Base-by-base conservation (phyloP, 1,284 basidiomycete species). In the Hemileia vastatrix region DNA sequence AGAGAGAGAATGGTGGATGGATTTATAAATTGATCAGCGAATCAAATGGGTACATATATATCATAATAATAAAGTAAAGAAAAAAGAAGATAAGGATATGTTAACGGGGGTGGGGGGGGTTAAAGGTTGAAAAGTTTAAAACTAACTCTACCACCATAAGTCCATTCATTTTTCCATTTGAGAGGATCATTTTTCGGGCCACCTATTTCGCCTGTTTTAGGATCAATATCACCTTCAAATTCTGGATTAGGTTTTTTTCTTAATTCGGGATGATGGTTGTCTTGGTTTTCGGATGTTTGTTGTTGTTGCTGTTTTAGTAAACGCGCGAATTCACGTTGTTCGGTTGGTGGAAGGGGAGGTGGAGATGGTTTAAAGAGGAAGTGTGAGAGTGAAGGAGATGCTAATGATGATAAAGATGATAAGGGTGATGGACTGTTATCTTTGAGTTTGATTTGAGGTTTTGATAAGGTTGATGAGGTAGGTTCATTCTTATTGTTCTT, bases 141-240 rank as follows among this genome's bases (percentile, higher is more conserved):
- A 49, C 50, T 31, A 19, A 61, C 71, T 23, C 75, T 66, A 0
- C 75, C 75, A 13, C 71, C 75, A 51, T 71, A 76, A 1, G 70
- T 70, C 75, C 75, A 76, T 48, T 76, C 75, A 49, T 67, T 66
- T 33, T 71, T 67, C 67, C 73, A 75, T 27, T 65, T 72, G 60
- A 83, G 76, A 18, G 81, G 81, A 68, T 83, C 81, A 18, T 76
- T 75, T 72, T 83, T 83, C 1, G 81, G 81, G 0, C 81, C 81
- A 0, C 81, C 81, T 6, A 78, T 67, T 68, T 83, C 81, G 15
- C 81, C 81, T 32, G 81, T 83, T 18, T 69, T 69, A 2, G 81
- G 81, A 69, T 83, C 82, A 0, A 70, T 68, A 6, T 82, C 80
- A 3, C 81, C 81, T 57, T 81, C 77, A 58, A 82, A 83, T 52